Base-by-base conservation (phyloP, 352 stramenopile species). In the Globisporangium okanoganense region DNA sequence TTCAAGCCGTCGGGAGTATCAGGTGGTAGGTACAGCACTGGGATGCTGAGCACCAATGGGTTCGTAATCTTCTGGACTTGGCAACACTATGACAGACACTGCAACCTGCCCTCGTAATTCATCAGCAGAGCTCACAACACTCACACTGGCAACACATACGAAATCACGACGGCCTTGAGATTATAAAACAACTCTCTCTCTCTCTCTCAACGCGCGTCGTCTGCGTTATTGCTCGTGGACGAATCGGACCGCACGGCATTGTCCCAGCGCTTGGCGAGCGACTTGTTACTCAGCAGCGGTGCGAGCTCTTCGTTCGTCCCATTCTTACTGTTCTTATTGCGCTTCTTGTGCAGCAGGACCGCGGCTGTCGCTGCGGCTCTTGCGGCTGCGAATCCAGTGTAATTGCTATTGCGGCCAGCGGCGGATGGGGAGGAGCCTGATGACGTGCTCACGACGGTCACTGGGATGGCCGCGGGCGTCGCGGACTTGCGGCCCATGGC, bases 281-380 rank as follows among this genome's bases (percentile, higher is more conserved):
- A 70, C 64, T 82, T 75, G 56, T 64, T 83, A 56, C 70, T 73
- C 59, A 91, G 60, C 31, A 91, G 60, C 48, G 82, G 82, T 69
- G 86, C 70, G 20, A 75, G 72, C 60, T 91, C 82, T n/a, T 72
- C 77, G 14, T 62, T 78, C 8, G 77, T 79, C 7, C 75, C 54
- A 4, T n/a, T 18, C 2, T 36, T 55, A 9, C 45, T 49, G 9
- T 24, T 22, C 2, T 36, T 55, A 9, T 51, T 49, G 13, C 40
- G 45, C 45, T 62, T 62, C 43, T 62, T 62, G n/a, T n/a, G n/a
- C 24, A 44, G 56, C 27, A 51, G 45, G 9, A 56, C 20, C 2
- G 56, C 56, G 24, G 56, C 56, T 7, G 56, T 6, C 29, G 29
- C 29, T 33, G 29, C 35, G 5, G 59, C 51, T 35, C 36, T 50